Evolutionary conservation across 1,139 yeast species (phyloP).

Genomic region (Candida mesenterica): DNA sequence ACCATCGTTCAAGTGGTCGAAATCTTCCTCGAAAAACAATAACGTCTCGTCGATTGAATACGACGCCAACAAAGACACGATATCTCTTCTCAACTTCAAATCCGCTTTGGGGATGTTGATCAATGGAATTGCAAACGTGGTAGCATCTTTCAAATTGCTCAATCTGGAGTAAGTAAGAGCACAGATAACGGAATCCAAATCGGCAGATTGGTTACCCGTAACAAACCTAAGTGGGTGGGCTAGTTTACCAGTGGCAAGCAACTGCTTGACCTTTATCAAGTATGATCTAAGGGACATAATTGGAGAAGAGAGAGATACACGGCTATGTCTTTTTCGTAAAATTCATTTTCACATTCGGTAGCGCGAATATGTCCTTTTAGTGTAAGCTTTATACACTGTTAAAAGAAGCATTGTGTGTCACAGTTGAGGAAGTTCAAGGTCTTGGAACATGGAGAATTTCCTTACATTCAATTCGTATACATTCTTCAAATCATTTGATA

Average conservation of each 20-base stretch:
- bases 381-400: too few relatives aligned
- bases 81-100: conserved; percentile 67
- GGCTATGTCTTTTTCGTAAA: too few relatives aligned
- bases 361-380: too few relatives aligned
- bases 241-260: conserved; percentile 15
- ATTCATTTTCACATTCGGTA: too few relatives aligned
- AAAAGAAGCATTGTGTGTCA: too few relatives aligned
- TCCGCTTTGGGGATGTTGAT: conserved; percentile 71
- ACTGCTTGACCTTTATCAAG: conserved; percentile 20
- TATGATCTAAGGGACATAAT: conserved; percentile 24
- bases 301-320: too few relatives aligned
- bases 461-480: too few relatives aligned
- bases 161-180: conserved; percentile 73
- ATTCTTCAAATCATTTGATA: too few relatives aligned
- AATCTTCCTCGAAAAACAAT: conserved; percentile 68
- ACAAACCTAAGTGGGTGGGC: conserved; percentile 45
- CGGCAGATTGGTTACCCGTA: conserved; percentile 83
- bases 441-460: too few relatives aligned
- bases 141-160: conserved; percentile 24
- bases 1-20: conserved; percentile 21
- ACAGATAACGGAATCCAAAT: conserved; percentile 80
- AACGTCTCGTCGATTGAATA: conserved; percentile 48
- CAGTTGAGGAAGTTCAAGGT: too few relatives aligned
- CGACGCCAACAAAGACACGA: conserved; percentile 50
- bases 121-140: conserved; percentile 52